phyloP scores from a whole-genome alignment of 2,329 filamentous ascomycete species.

The Claviceps digitariae region DNA sequence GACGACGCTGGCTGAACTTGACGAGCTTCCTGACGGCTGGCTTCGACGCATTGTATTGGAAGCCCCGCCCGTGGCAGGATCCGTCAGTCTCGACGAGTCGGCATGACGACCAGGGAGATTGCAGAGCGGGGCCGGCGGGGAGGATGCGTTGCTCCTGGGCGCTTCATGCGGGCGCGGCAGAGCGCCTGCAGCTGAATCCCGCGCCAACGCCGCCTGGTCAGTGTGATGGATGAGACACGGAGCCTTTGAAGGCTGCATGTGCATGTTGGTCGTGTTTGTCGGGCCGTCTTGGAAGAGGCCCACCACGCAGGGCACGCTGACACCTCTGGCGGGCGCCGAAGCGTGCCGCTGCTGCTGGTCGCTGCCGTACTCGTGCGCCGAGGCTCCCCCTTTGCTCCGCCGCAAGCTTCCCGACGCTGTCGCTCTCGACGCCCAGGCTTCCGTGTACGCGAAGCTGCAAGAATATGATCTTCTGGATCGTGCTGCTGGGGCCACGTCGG shows the following conservation, averaged over 20 bases:
- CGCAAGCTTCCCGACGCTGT: slow-evolving; percentile 41
- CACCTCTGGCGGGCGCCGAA: slow-evolving; percentile 33
- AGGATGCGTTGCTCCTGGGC: slow-evolving; percentile 34
- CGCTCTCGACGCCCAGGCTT: slow-evolving; percentile 41
- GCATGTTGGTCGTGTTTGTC: not conserved
- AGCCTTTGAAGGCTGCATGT: slow-evolving; percentile 3
- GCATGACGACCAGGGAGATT: slow-evolving; percentile 38
- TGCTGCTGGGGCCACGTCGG: slow-evolving; percentile 26
- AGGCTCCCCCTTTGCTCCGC: slow-evolving; percentile 36
- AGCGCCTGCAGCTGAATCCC: slow-evolving; percentile 9
- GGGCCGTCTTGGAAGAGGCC: slow-evolving; percentile 9
- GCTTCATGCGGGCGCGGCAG: slow-evolving; percentile 11
- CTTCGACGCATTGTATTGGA: slow-evolving; percentile 24
- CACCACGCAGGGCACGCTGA: slow-evolving; percentile 13
- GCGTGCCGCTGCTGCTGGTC: slow-evolving; percentile 34
- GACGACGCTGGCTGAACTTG: slow-evolving; percentile 24
- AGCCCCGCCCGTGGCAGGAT: slow-evolving; percentile 25
- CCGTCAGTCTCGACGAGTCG: slow-evolving; percentile 35
- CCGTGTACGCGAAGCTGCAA: slow-evolving; percentile 44
- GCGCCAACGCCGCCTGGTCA: slow-evolving; percentile 6
- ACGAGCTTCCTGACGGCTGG: slow-evolving; percentile 29
- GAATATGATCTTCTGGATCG: slow-evolving; percentile 41
- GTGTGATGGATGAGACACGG: slow-evolving; percentile 5
- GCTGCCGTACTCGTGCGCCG: slow-evolving; percentile 25
- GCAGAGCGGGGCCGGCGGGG: slow-evolving; percentile 42